Conservation (phyloP, 495 filamentous ascomycete genomes). For the Tuber aestivum region DNA sequence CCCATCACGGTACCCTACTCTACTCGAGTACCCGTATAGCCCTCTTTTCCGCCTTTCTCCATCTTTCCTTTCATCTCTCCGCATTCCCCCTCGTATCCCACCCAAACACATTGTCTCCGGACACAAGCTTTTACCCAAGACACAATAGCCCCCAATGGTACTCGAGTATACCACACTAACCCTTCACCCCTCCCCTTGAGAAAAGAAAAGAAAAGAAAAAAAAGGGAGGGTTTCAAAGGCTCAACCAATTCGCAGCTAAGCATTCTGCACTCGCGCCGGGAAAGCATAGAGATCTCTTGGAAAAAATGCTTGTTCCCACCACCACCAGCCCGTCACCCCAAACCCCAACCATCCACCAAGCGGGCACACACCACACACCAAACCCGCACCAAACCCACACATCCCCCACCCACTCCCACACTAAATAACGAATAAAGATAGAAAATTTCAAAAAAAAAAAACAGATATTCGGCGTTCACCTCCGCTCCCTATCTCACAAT, state of each 20-base stretch:
- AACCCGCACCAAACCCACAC: constrained; percentile 11
- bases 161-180: not conserved
- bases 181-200: constrained; percentile 15
- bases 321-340: constrained; percentile 1
- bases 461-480: not conserved
- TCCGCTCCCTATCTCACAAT: constrained; percentile 1
- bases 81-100: not conserved
- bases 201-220: too few relatives aligned
- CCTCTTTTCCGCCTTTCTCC: not conserved
- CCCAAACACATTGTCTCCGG: not conserved
- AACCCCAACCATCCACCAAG: constrained; percentile 5
- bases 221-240: not conserved
- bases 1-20: not conserved
- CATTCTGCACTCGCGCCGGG: constrained; percentile 18
- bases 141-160: not conserved
- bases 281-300: constrained; percentile 22
- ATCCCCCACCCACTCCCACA: not conserved
- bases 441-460: too few relatives aligned
- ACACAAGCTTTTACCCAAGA: constrained; percentile 2
- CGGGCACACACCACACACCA: constrained; percentile 1
- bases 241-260: not conserved
- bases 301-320: constrained; percentile 23
- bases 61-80: not conserved
- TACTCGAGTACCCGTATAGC: too few relatives aligned
- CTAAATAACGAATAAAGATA: not conserved